Conservation (phyloP, 768 basidiomycete genomes). For the Calvatia gigantea region DNA sequence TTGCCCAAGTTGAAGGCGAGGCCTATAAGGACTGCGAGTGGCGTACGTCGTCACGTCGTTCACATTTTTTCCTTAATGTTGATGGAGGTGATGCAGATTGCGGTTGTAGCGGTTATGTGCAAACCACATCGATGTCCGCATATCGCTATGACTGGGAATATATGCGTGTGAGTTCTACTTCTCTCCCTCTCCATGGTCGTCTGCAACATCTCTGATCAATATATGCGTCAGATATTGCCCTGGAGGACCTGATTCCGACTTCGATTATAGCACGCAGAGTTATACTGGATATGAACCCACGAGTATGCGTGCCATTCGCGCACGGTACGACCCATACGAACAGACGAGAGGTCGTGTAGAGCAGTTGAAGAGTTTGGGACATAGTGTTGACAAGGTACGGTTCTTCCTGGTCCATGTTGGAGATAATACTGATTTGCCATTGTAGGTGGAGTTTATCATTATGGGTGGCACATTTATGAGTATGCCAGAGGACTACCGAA, state of each 20-base stretch:
- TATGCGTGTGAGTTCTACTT: slow-evolving; percentile 76
- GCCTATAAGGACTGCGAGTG: slow-evolving; percentile 95
- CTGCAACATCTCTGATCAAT: neutral
- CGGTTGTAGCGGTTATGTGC: slow-evolving; percentile 99
- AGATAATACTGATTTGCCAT: neutral
- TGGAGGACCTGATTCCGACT: slow-evolving; percentile 98
- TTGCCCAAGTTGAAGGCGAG: slow-evolving; percentile 88
- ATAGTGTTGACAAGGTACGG: slow-evolving; percentile 91
- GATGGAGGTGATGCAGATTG: slow-evolving; percentile 69
- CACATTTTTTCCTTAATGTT: neutral
- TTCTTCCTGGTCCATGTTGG: neutral
- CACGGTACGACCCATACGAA: slow-evolving; percentile 93
- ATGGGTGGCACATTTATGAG: slow-evolving; percentile 99
- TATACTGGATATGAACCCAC: slow-evolving; percentile 96
- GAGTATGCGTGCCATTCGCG: slow-evolving; percentile 98
- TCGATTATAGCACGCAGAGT: slow-evolving; percentile 98
- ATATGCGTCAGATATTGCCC: slow-evolving; percentile 76
- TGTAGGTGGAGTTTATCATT: slow-evolving; percentile 82
- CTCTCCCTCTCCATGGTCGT: neutral
- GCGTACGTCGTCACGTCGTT: slow-evolving; percentile 48
- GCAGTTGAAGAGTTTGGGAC: slow-evolving; percentile 92
- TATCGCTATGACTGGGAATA: slow-evolving; percentile 99
- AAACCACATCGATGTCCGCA: slow-evolving; percentile 99
- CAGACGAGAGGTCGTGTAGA: slow-evolving; percentile 95
- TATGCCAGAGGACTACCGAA: slow-evolving; percentile 95